Evolutionary conservation across 768 basidiomycete species (phyloP).

Genomic region (Strobilomyces confusus): DNA sequence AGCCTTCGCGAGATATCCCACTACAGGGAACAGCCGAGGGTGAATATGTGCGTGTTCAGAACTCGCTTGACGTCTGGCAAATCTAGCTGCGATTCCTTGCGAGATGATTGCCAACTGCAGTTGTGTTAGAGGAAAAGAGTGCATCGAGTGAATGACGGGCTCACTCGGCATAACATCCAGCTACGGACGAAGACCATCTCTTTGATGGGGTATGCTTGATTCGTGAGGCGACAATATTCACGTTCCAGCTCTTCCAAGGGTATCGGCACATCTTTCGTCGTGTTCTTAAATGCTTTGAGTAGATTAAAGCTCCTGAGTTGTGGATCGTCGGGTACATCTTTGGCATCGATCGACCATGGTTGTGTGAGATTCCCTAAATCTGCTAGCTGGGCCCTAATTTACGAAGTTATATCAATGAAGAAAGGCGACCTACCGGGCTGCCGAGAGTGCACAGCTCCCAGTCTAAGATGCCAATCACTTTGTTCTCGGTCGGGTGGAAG

Average conservation of each 20-base stretch:
- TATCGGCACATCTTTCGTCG: slow-evolving; percentile 53
- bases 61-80: slow-evolving; percentile 82
- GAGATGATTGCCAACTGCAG: slow-evolving; percentile 70
- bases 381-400: slow-evolving; percentile 50
- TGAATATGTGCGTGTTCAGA: slow-evolving; percentile 67
- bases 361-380: slow-evolving; percentile 90
- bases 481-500: slow-evolving; percentile 88
- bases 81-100: slow-evolving; percentile 88
- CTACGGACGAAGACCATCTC: slow-evolving; percentile 80
- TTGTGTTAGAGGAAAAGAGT: slow-evolving; percentile 3
- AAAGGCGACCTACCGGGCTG: slow-evolving; percentile 62
- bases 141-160: slow-evolving; percentile 11
- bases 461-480: slow-evolving; percentile 92
- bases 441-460: slow-evolving; percentile 98
- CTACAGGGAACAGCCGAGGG: slow-evolving; percentile 45
- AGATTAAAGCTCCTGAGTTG: slow-evolving; percentile 16
- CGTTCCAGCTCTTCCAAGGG: slow-evolving; percentile 69
- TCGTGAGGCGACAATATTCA: slow-evolving; percentile 70
- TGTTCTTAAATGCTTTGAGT: slow-evolving; percentile 63
- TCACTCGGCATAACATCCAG: slow-evolving; percentile 81
- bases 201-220: slow-evolving; percentile 66
- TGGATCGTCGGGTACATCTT: slow-evolving; percentile 31
- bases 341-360: slow-evolving; percentile 65
- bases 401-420: not conserved
- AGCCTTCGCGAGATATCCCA: slow-evolving; percentile 60